Percentiles rank a stretch among this genome's conserved stretches.
These are phyloP conservation scores for Bombardia bombarda DNA, from an alignment of 495 filamentous ascomycete genomes.

Conservation along the genomic window DNA sequence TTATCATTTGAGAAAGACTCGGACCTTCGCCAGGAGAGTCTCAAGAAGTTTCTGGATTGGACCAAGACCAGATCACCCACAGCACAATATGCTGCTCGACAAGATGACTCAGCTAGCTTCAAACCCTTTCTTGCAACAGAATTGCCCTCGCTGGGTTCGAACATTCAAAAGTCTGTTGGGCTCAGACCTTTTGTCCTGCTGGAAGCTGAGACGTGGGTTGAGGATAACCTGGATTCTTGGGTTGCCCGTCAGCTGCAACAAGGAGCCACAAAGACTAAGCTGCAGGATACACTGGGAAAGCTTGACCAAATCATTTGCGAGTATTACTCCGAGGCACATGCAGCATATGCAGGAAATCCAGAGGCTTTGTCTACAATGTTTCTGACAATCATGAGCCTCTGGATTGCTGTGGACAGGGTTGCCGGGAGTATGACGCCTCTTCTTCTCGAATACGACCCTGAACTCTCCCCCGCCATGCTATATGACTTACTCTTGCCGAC, in stretches of 20 bases:
- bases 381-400: constrained; percentile 53
- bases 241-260: constrained; percentile 11
- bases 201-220: constrained; percentile 16
- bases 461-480: constrained; percentile 35
- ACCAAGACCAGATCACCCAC: background rate
- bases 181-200: constrained; percentile 8
- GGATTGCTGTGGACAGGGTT: constrained; percentile 51
- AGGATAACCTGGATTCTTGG: background rate
- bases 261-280: background rate
- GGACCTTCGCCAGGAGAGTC: constrained; percentile 9
- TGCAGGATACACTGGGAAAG: background rate
- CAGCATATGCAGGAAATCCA: constrained; percentile 34
- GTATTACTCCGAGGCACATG: constrained; percentile 16
- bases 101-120: constrained; percentile 4
- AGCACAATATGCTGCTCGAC: background rate
- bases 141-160: too few species aligned
- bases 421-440: constrained; percentile 31
- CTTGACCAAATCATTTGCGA: constrained; percentile 11
- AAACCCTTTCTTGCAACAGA: background rate
- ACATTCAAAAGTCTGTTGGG: background rate
- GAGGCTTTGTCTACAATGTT: constrained; percentile 51
- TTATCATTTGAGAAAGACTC: constrained; percentile 8
- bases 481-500: constrained; percentile 42
- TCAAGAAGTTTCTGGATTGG: constrained; percentile 2
- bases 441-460: constrained; percentile 44